A percentile compares a stretch with the other conserved stretches of the same genome.
These are phyloP conservation scores for Lasiosphaeria miniovina DNA, from an alignment of 495 filamentous ascomycete genomes.

Conservation along the genomic window DNA sequence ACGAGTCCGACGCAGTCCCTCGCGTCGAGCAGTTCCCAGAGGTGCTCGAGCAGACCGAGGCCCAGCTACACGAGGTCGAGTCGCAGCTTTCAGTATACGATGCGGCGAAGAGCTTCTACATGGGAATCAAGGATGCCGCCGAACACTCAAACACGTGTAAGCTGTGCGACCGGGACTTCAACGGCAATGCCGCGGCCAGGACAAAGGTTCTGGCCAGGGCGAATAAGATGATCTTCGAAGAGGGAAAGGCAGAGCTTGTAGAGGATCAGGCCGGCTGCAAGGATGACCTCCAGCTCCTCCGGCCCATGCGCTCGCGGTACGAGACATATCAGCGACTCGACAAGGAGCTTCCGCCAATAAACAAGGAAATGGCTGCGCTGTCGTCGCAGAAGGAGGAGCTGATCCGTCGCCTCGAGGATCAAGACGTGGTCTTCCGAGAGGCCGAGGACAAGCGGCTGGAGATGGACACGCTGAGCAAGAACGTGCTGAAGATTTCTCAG, in stretches of 20 bases:
- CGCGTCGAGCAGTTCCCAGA: conserved; percentile 22
- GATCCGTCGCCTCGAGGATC: conserved; percentile 64
- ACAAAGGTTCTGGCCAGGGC: conserved; percentile 60
- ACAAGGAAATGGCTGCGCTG: conserved; percentile 56
- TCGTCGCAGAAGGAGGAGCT: conserved; percentile 56
- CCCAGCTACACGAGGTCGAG: conserved; percentile 57
- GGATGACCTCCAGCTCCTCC: conserved; percentile 54
- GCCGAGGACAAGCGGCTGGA: conserved; percentile 65
- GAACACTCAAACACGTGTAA: conserved; percentile 64
- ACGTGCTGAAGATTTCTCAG: conserved; percentile 71
- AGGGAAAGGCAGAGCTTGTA: conserved; percentile 50
- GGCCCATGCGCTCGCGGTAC: conserved; percentile 60
- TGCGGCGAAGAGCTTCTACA: conserved; percentile 62
- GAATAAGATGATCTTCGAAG: conserved; percentile 55
- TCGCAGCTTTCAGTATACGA: conserved; percentile 61
- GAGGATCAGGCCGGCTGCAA: conserved; percentile 52
- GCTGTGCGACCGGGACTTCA: conserved; percentile 66
- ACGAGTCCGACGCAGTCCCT: conserved; percentile 5
- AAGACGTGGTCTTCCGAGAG: conserved; percentile 67
- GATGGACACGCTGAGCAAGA: conserved; percentile 69
- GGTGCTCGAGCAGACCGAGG: conserved; percentile 50
- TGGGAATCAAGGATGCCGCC: conserved; percentile 55
- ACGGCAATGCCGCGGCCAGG: conserved; percentile 50
- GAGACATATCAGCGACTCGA: conserved; percentile 70
- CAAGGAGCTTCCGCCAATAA: conserved; percentile 66